Conservation (phyloP, 768 basidiomycete genomes). For the Mycena metata region DNA sequence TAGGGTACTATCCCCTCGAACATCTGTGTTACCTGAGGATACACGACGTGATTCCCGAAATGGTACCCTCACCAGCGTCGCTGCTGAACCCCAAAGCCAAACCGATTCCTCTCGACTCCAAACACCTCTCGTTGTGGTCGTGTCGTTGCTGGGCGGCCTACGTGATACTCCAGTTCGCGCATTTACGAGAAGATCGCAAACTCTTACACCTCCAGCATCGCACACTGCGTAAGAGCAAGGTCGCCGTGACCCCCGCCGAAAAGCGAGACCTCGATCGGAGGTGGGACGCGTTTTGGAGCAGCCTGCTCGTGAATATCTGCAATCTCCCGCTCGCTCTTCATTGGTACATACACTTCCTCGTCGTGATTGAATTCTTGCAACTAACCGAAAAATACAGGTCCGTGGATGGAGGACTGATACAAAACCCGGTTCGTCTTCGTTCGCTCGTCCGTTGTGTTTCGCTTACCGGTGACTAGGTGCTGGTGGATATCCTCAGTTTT, state of each 20-base stretch:
- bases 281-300: conserved; percentile 80
- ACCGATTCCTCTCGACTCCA: conserved; percentile 59
- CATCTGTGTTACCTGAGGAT: conserved; percentile 77
- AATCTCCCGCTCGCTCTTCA: conserved; percentile 89
- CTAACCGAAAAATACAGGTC: conserved; percentile 62
- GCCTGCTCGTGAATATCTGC: conserved; percentile 77
- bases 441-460: not conserved
- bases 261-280: conserved; percentile 59
- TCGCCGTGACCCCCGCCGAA: too few relatives aligned
- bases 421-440: conserved; percentile 66
- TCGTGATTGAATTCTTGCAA: not conserved
- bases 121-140: conserved; percentile 74
- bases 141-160: conserved; percentile 88
- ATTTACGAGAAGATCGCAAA: conserved; percentile 76
- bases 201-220: conserved; percentile 68
- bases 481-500: conserved; percentile 58
- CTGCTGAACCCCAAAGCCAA: conserved; percentile 58
- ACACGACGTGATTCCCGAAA: conserved; percentile 71
- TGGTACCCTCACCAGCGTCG: conserved; percentile 61
- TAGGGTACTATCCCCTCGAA: conserved; percentile 84
- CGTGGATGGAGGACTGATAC: conserved; percentile 73
- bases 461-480: conserved; percentile 47
- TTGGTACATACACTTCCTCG: conserved; percentile 64
- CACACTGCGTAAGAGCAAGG: conserved; percentile 70
- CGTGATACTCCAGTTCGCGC: conserved; percentile 80